Conservation (phyloP, 2,329 filamentous ascomycete genomes). For the Emydomyces testavorans region DNA sequence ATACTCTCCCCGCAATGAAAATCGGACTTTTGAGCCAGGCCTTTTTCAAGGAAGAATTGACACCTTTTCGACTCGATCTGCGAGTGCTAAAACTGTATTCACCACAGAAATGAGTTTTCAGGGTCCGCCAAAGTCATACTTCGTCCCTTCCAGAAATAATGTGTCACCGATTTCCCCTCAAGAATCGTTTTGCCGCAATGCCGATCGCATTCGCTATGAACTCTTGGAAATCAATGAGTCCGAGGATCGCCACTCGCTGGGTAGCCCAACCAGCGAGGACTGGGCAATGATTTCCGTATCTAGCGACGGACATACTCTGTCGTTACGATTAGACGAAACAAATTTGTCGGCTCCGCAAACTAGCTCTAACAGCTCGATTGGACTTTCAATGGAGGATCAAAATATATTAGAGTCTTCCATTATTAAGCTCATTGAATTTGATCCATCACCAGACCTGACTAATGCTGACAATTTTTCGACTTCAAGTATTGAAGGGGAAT, state of each 20-base stretch:
- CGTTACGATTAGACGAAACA: background rate
- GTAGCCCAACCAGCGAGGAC: conserved; percentile 68
- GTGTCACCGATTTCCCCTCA: conserved; percentile 17
- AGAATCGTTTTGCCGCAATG: conserved; percentile 24
- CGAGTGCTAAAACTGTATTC: conserved; percentile 23
- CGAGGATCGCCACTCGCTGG: conserved; percentile 44
- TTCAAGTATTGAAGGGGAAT: conserved; percentile 8
- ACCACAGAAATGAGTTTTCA: conserved; percentile 24
- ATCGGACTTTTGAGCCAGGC: conserved; percentile 23
- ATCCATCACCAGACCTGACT: conserved; percentile 45
- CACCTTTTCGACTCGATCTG: conserved; percentile 19
- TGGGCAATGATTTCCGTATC: conserved; percentile 77
- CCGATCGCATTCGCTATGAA: conserved; percentile 34
- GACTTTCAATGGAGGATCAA: conserved; percentile 59
- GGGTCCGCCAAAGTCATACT: conserved; percentile 16
- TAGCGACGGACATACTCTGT: conserved; percentile 48
- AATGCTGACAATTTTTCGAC: conserved; percentile 6
- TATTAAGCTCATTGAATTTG: conserved; percentile 68
- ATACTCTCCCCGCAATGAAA: conserved; percentile 18
- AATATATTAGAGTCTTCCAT: conserved; percentile 72
- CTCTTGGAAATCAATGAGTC: conserved; percentile 30
- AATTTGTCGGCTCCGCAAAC: background rate
- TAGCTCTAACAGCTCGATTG: background rate
- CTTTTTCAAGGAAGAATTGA: conserved; percentile 27
- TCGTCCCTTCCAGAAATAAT: conserved; percentile 12